Conservation (phyloP, 106 monocot species). For the Dioscorea dumetorum region DNA sequence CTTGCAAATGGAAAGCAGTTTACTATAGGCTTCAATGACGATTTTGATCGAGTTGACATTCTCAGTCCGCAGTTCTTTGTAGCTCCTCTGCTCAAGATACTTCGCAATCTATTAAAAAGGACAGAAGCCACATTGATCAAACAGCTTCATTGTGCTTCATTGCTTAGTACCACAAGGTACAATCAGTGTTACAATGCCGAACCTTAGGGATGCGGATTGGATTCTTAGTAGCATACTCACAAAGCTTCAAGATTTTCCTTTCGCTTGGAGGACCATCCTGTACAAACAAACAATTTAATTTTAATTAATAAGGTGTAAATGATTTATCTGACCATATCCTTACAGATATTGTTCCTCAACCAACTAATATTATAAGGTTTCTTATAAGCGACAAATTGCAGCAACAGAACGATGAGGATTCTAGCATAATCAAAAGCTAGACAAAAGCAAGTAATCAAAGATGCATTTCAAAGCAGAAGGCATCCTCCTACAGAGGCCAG, state of each 20-base stretch:
- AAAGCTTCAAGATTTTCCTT: slow-evolving; percentile 84
- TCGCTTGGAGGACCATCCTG: slow-evolving; percentile 83
- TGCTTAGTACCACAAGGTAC: background rate
- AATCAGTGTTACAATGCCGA: background rate
- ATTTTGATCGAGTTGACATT: slow-evolving; percentile 64
- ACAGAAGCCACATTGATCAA: slow-evolving; percentile 1
- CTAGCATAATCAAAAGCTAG: too few relatives aligned
- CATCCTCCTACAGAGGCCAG: too few relatives aligned
- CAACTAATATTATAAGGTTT: too few relatives aligned
- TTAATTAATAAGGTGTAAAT: too few relatives aligned
- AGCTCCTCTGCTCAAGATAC: slow-evolving; percentile 83
- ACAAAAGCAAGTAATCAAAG: too few relatives aligned
- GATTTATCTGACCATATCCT: too few relatives aligned
- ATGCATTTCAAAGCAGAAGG: too few relatives aligned
- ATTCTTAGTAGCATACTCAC: slow-evolving; percentile 94
- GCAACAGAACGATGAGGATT: too few relatives aligned
- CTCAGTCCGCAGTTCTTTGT: slow-evolving; percentile 61
- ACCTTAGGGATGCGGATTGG: slow-evolving; percentile 91
- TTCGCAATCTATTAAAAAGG: slow-evolving; percentile 58
- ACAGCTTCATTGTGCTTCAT: background rate
- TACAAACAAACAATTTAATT: background rate
- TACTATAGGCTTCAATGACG: slow-evolving; percentile 59
- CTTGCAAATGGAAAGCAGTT: slow-evolving; percentile 80
- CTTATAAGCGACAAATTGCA: too few relatives aligned
- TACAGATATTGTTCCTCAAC: too few relatives aligned